Conservation (phyloP, 768 basidiomycete species). For the Russula earlei region DNA sequence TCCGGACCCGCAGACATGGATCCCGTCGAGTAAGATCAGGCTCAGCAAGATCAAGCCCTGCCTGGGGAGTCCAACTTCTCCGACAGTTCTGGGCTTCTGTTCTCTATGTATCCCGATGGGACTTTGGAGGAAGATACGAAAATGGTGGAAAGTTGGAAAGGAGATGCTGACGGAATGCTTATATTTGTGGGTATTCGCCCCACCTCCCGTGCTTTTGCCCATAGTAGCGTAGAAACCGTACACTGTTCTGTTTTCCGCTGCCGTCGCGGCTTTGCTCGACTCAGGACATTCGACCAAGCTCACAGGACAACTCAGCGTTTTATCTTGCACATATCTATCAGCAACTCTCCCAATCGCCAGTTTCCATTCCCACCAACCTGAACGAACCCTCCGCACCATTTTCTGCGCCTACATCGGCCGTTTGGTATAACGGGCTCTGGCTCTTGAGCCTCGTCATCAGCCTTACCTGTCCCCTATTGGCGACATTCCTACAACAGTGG, state of each 20-base stretch:
- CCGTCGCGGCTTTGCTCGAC: slow-evolving; percentile 12
- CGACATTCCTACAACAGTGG: slow-evolving; percentile 44
- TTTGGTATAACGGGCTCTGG: slow-evolving; percentile 36
- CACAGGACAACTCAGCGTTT: background rate
- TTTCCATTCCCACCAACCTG: background rate
- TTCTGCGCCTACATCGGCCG: slow-evolving; percentile 23
- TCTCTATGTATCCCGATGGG: slow-evolving; percentile 12
- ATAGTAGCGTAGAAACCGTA: background rate
- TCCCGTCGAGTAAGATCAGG: background rate
- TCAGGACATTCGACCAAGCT: background rate
- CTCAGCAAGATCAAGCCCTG: background rate
- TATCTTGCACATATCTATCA: slow-evolving; percentile 7
- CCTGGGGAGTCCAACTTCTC: no score
- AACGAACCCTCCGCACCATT: slow-evolving; percentile 6
- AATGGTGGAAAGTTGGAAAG: slow-evolving; percentile 13
- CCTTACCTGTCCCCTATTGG: slow-evolving; percentile 34
- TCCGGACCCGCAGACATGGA: no score
- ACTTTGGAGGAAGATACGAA: slow-evolving; percentile 5
- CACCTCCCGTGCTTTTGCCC: background rate
- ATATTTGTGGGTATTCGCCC: slow-evolving; percentile 3
- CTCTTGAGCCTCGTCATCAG: slow-evolving; percentile 31
- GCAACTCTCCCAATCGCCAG: background rate
- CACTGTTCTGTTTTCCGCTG: slow-evolving; percentile 18
- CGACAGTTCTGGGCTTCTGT: slow-evolving; percentile 5
- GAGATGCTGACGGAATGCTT: slow-evolving; percentile 14